Base-by-base conservation (phyloP, 2,329 filamentous ascomycete species). In the Hypoxylon sp. region DNA sequence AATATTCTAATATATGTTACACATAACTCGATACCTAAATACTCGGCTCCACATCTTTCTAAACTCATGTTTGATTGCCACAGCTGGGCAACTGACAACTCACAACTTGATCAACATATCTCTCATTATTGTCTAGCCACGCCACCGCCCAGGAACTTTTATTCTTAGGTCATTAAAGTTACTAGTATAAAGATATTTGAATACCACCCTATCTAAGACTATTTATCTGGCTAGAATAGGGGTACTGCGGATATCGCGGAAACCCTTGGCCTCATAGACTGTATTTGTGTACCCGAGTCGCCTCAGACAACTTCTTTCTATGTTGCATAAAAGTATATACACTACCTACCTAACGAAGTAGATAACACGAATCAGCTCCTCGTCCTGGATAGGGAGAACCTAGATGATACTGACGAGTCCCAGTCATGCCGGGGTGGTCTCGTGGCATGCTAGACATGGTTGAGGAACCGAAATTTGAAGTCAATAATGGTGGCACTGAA, bases 101-200 rank as follows among this genome's bases (percentile, higher is more conserved):
- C 23, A 30, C 5, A 30, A 13, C 14, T 19, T 13, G 34, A 59
- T 17, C 23, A 50, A 55, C 41, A 60, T 50, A 60, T 65, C 55
- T 65, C 41, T 55, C 62, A 46, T 60, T 23, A 55, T 49, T 36
- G 5, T 25, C 23, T 48, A 7, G 32, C 13, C 36, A 52, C 53
- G 45, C 17, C 10, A n/a, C 28, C 38, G 17, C 4, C n/a, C 38
- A 28, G 11, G 4, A 4, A 46, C 19, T 32, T 10, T 46, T 28
- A n/a, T 38, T 14, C n/a, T 43, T 55, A 6, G 17, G 3, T 19
- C 13, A 48, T 30, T 14, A 6, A n/a, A 17, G 3, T 19, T 25
- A 9, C 28, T 28, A 2, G 25, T 30, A 43, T 38, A 36, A 55
- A 19, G 25, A n/a, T 43, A 43, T 10, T 14, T 13, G 38, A 25